Conservation (phyloP, 73 alveolate genomes). For the Paramecium biaurelia region DNA sequence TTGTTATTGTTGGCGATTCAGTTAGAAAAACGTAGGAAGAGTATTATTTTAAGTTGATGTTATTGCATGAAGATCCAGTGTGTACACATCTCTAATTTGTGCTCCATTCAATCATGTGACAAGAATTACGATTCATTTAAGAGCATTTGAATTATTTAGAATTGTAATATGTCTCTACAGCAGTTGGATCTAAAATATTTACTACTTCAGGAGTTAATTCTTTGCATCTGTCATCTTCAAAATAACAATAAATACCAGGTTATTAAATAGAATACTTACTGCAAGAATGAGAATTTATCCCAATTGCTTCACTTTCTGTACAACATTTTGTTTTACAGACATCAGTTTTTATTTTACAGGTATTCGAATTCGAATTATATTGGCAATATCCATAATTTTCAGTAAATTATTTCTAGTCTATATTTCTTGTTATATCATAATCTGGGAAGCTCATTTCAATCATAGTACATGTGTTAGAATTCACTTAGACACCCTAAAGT, state of each 20-base stretch:
- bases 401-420: neutral
- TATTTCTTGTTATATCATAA: neutral
- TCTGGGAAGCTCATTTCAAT: constrained; percentile 22
- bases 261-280: neutral
- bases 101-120: constrained; percentile 13
- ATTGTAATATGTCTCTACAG: neutral
- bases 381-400: neutral
- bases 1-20: neutral
- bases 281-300: constrained; percentile 32
- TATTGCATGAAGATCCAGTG: neutral
- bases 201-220: neutral
- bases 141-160: neutral
- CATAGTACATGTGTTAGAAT: neutral
- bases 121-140: neutral
- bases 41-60: neutral
- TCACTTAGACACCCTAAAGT: neutral
- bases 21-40: neutral
- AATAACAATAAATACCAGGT: neutral
- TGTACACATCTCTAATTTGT: neutral
- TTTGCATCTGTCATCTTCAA: neutral
- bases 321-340: neutral
- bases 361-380: neutral
- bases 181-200: no score
- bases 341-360: neutral
- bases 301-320: neutral